phyloP scores from a whole-genome alignment of 2,329 filamentous ascomycete genomes.

The Metarhizium brunneum region DNA sequence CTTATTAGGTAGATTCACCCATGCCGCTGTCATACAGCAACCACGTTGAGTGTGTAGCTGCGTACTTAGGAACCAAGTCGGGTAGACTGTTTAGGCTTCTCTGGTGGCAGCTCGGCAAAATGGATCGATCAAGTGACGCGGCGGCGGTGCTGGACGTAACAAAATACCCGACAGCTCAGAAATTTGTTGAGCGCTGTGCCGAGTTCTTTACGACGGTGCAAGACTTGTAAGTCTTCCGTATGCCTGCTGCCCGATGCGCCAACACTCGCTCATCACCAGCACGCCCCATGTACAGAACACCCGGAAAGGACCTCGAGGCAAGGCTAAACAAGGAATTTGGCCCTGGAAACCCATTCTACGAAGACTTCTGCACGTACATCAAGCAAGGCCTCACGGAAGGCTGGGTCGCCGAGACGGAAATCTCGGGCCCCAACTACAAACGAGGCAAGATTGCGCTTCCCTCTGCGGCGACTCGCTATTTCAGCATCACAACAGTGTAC shows the following conservation, averaged over 20 bases:
- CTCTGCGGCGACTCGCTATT: slow-evolving; percentile 35
- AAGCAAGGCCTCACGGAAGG: slow-evolving; percentile 31
- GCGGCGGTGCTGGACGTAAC: slow-evolving; percentile 5
- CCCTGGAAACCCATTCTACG: slow-evolving; percentile 31
- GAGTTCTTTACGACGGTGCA: slow-evolving; percentile 22
- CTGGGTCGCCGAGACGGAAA: slow-evolving; percentile 33
- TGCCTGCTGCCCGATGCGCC: neutral
- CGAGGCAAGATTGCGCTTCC: slow-evolving; percentile 37
- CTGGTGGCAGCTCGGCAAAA: neutral
- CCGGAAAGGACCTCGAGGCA: slow-evolving; percentile 34
- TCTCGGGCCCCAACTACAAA: slow-evolving; percentile 36
- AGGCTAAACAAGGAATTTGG: slow-evolving; percentile 33
- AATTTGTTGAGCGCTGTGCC: slow-evolving; percentile 17
- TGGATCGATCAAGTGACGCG: neutral
- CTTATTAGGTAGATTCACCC: neutral
- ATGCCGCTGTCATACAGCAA: neutral
- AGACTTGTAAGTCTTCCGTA: slow-evolving; percentile 17
- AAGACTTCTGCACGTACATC: slow-evolving; percentile 30
- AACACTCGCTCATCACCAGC: neutral
- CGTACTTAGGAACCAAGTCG: neutral
- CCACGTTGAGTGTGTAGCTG: neutral
- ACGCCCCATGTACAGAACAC: slow-evolving; percentile 24
- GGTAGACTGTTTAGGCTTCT: neutral
- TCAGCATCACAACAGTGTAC: slow-evolving; percentile 49
- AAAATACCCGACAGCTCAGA: slow-evolving; percentile 18